These are phyloP conservation scores for Raphanus sativus DNA, from an alignment of 345 rosid species.

Conservation along the genomic window DNA sequence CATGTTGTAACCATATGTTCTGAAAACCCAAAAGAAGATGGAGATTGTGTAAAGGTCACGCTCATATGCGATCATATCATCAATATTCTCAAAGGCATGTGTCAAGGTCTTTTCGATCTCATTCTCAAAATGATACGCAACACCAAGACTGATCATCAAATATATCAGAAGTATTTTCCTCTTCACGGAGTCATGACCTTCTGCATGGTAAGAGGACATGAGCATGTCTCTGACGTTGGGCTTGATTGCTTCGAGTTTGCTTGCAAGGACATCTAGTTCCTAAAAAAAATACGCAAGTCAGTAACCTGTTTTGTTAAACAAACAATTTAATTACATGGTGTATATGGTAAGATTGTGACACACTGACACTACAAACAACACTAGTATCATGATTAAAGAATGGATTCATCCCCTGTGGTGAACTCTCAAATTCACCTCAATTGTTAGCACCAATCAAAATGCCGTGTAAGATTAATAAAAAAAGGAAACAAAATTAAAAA, in stretches of 20 bases:
- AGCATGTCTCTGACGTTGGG: not conserved
- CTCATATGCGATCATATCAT: not conserved
- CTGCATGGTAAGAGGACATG: not conserved
- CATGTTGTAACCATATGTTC: slow-evolving; percentile 4
- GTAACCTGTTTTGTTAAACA: not conserved
- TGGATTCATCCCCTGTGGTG: no score
- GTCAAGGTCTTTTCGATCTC: not conserved
- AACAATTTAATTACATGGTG: no score
- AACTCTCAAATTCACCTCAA: no score
- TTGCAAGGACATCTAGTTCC: slow-evolving; percentile 4
- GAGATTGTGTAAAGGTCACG: slow-evolving; percentile 11
- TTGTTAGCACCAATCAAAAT: no score
- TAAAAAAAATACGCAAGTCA: not conserved
- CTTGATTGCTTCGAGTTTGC: not conserved
- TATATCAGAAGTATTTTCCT: not conserved
- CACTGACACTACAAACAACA: not conserved
- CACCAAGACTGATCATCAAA: slow-evolving; percentile 9
- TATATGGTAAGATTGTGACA: not conserved
- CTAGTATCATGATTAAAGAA: not conserved
- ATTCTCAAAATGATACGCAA: slow-evolving; percentile 6
- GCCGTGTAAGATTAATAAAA: no score
- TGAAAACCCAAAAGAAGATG: not conserved
- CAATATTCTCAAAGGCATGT: not conserved
- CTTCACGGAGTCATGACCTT: not conserved
- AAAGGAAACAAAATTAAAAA: no score